These are phyloP conservation scores for Solanum rostratum DNA, from an alignment of 257 asterid species.

Conservation along the genomic window DNA sequence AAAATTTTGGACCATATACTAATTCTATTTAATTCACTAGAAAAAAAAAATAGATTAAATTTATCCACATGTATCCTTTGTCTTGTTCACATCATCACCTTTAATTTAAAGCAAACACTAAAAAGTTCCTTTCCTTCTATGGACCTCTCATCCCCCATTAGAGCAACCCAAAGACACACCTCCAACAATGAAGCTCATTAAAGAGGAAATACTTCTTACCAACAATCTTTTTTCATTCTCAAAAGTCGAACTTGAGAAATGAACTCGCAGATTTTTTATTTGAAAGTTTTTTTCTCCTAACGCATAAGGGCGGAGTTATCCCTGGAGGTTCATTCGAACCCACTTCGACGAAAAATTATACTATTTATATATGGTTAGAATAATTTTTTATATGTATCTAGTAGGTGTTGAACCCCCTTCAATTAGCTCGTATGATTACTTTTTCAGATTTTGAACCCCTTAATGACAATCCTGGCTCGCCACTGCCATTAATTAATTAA, in stretches of 20 bases:
- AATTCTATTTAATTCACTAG: background rate
- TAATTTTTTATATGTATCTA: no score
- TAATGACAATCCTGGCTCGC: no score
- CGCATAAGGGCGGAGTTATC: no score
- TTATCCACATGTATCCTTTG: background rate
- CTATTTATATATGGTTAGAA: no score
- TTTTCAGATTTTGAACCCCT: no score
- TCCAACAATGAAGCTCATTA: rapidly evolving
- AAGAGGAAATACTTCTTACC: rapidly evolving
- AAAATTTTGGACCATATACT: background rate
- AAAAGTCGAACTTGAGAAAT: background rate
- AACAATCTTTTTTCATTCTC: background rate
- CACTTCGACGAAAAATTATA: no score
- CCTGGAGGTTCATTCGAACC: no score
- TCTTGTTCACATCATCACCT: background rate
- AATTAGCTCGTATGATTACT: no score
- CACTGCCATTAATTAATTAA: no score
- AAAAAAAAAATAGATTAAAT: background rate
- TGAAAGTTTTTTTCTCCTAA: no score
- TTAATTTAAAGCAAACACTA: background rate
- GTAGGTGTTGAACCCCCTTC: no score
- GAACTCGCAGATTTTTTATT: background rate
- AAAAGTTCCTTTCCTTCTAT: background rate
- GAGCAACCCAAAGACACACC: background rate
- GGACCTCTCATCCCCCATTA: background rate